phyloP scores from a whole-genome alignment of 495 filamentous ascomycete genomes.

The Penicillium paxilli region DNA sequence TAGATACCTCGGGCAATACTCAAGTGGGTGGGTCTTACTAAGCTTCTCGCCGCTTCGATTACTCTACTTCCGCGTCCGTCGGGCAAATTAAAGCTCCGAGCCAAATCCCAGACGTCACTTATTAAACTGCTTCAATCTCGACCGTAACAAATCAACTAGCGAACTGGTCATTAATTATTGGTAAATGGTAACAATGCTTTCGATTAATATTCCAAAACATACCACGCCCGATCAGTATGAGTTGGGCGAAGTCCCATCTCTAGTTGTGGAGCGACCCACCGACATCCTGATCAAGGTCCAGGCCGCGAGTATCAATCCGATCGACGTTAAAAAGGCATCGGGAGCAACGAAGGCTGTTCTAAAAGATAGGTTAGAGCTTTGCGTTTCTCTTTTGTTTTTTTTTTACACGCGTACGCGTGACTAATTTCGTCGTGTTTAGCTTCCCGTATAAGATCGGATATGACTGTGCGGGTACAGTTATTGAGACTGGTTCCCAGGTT shows the following conservation, averaged over 20 bases:
- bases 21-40: too few relatives aligned
- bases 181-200: slow-evolving; percentile 38
- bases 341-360: slow-evolving; percentile 31
- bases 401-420: too few relatives aligned
- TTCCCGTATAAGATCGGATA: slow-evolving; percentile 45
- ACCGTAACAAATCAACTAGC: too few relatives aligned
- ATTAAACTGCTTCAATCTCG: too few relatives aligned
- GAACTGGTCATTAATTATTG: too few relatives aligned
- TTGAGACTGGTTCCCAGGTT: slow-evolving; percentile 41
- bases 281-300: slow-evolving; percentile 53
- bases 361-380: slow-evolving; percentile 16
- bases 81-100: not conserved
- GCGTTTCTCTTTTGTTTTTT: too few relatives aligned
- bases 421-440: slow-evolving; percentile 4
- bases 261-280: slow-evolving; percentile 34
- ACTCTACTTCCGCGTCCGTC: not conserved
- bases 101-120: not conserved
- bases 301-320: slow-evolving; percentile 48
- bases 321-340: slow-evolving; percentile 49
- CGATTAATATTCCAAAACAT: slow-evolving; percentile 43
- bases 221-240: slow-evolving; percentile 42
- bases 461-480: slow-evolving; percentile 49
- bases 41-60: too few relatives aligned
- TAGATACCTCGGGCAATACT: too few relatives aligned
- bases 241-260: slow-evolving; percentile 41